A percentile compares a stretch with the other conserved stretches of the same genome.
These are phyloP conservation scores for Salix udensis DNA, from an alignment of 345 rosid genomes.

Conservation along the genomic window DNA sequence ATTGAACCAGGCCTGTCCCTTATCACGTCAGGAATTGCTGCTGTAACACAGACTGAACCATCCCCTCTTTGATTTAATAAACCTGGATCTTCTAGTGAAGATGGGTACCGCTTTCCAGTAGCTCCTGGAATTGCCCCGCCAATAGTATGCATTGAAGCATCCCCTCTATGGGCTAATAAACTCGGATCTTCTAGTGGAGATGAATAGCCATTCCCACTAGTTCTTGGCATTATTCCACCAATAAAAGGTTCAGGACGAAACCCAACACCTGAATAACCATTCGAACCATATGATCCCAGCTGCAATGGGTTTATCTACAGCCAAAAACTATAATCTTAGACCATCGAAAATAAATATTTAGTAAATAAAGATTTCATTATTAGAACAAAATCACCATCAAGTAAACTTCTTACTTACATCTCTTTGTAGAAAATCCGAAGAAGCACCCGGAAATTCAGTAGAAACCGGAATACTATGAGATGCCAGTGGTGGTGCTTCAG, in stretches of 20 bases:
- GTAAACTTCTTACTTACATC: constrained; percentile 39
- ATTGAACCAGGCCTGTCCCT: constrained; percentile 31
- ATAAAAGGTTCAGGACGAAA: constrained; percentile 21
- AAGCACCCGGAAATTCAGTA: constrained; percentile 13
- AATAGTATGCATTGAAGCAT: constrained; percentile 9
- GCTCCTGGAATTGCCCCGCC: constrained; percentile 30
- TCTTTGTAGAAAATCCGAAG: constrained; percentile 29
- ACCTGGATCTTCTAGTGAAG: constrained; percentile 28
- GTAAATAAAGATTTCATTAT: background rate
- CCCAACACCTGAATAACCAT: constrained; percentile 20
- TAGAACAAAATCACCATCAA: background rate
- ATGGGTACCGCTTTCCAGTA: constrained; percentile 24
- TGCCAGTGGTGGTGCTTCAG: constrained; percentile 24
- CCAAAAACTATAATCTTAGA: background rate
- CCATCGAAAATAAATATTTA: background rate
- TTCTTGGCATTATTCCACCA: constrained; percentile 27
- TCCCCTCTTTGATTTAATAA: constrained; percentile 30
- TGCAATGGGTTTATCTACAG: constrained; percentile 25
- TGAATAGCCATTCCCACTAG: constrained; percentile 27
- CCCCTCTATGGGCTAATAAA: constrained; percentile 25
- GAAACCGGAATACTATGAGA: constrained; percentile 17
- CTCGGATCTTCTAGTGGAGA: constrained; percentile 29
- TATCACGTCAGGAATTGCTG: constrained; percentile 25
- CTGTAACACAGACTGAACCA: constrained; percentile 14
- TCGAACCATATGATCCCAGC: constrained; percentile 27